phyloP scores from a whole-genome alignment of 176 grass and related monocot genomes.

The Poa annua region DNA sequence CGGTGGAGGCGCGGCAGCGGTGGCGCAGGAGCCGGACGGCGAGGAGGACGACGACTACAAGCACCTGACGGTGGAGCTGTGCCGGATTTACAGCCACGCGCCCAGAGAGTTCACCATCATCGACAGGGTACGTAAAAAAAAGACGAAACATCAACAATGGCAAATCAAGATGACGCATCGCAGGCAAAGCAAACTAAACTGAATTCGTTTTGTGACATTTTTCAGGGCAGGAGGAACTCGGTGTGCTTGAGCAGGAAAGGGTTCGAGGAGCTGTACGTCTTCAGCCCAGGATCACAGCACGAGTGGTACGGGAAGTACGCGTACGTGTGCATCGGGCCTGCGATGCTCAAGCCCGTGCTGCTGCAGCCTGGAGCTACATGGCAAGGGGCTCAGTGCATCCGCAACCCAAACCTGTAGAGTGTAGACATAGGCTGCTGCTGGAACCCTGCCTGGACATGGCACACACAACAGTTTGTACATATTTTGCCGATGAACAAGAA shows the following conservation, averaged over 20 bases:
- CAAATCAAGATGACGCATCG: neutral
- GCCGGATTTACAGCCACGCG: conserved; percentile 62
- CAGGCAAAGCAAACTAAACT: neutral
- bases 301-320: conserved; percentile 80
- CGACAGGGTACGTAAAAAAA: conserved; percentile 64
- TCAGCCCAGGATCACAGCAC: conserved; percentile 78
- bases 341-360: conserved; percentile 50
- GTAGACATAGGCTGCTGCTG: neutral
- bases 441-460: neutral
- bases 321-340: conserved; percentile 70
- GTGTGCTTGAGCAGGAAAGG: conserved; percentile 64
- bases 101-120: conserved; percentile 77
- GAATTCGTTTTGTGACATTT: neutral
- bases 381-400: conserved; percentile 60
- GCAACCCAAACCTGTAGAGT: conserved; percentile 71
- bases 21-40: conserved; percentile 43
- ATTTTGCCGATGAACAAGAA: neutral
- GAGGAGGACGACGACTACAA: conserved; percentile 81
- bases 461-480: neutral
- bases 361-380: conserved; percentile 59
- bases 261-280: conserved; percentile 74
- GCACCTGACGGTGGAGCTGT: conserved; percentile 61
- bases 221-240: conserved; percentile 80
- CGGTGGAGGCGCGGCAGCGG: neutral
- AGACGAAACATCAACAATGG: neutral